Evolutionary conservation across 768 basidiomycete genomes (phyloP), one percentile per base, ranked within the genome.

Genomic region (Suillus hirtellus): DNA sequence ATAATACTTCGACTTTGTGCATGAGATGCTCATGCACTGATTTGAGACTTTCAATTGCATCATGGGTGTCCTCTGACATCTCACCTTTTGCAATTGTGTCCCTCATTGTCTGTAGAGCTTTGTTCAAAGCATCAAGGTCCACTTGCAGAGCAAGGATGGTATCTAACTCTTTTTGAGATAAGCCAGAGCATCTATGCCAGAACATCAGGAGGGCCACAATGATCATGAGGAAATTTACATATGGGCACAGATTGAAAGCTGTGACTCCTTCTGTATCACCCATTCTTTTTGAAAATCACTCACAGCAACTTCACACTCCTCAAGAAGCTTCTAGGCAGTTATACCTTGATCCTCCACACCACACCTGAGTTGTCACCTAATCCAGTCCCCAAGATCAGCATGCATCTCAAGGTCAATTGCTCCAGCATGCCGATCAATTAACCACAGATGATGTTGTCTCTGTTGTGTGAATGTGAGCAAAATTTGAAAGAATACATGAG

Each of bases 381-480:
- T 65, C 78, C 78, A 81, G 5, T 63, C 61, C 0, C 78, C 77
- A 2, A 80, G 70, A 15, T 75, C 71, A 19, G 70, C 66, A 2
- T 64, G 64, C 4, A 73, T 62, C 17, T 76, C 73, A 40, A 40
- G 40, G 78, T 78, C 40, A 15, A 40, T 40, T 40, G 40, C 40
- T 40, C 40, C 40, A 40, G 40, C 14, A 5, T 40, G 40, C 40
- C 14, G 14, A 40, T 40, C 40, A 15, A 40, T 40, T 40, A 40
- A 5, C 40, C 40, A 40, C 14, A 40, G 40, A 40, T 5, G 40
- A 40, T 4, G 14, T 40, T 40, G 40, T 40, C 40, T 40, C 40
- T 40, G 40, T 40, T 40, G 40, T 40, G 40, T 40, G 40, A 40
- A 40, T 40, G 40, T 40, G 40, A 40, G 40, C 40, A 40, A 14